Conservation (phyloP, 2,329 filamentous ascomycete species). For the Clonostachys solani region DNA sequence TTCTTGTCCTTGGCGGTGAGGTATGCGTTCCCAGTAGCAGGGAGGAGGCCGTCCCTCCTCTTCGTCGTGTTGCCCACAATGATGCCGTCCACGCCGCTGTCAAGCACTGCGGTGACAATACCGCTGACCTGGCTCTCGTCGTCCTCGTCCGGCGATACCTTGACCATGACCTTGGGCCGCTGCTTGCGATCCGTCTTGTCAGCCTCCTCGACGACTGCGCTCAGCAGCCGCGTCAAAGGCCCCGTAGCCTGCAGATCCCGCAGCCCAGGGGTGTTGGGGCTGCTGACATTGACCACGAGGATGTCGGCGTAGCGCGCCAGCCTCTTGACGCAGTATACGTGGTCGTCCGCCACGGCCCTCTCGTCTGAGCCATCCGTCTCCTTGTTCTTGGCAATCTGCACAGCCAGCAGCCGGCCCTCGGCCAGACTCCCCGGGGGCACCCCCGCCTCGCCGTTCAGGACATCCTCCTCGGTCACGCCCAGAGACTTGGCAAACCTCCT, state of each 20-base stretch:
- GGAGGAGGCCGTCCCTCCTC: conserved; percentile 65
- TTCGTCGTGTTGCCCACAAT: conserved; percentile 98
- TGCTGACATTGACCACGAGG: conserved; percentile 96
- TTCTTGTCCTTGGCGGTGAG: conserved; percentile 63
- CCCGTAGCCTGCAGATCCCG: conserved; percentile 81
- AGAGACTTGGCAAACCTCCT: conserved; percentile 68
- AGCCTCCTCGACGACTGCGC: conserved; percentile 78
- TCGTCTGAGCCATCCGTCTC: conserved; percentile 81
- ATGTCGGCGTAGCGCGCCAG: conserved; percentile 89
- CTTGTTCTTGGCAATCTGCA: conserved; percentile 98
- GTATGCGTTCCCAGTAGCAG: conserved; percentile 52
- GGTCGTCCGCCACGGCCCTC: conserved; percentile 72
- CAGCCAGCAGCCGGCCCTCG: conserved; percentile 73
- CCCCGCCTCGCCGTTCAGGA: conserved; percentile 70
- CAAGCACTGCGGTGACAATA: conserved; percentile 80
- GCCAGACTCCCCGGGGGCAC: conserved; percentile 81
- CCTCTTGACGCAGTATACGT: conserved; percentile 83
- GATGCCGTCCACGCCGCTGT: conserved; percentile 85
- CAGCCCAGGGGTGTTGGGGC: conserved; percentile 90
- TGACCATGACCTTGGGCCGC: conserved; percentile 81
- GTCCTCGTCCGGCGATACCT: conserved; percentile 95
- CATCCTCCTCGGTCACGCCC: conserved; percentile 66
- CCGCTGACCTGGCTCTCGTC: conserved; percentile 78
- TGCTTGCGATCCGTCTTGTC: conserved; percentile 62
- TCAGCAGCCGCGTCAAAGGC: conserved; percentile 76